Conservation (phyloP, 2,329 filamentous ascomycete species). For the Pseudogymnoascus sp. region DNA sequence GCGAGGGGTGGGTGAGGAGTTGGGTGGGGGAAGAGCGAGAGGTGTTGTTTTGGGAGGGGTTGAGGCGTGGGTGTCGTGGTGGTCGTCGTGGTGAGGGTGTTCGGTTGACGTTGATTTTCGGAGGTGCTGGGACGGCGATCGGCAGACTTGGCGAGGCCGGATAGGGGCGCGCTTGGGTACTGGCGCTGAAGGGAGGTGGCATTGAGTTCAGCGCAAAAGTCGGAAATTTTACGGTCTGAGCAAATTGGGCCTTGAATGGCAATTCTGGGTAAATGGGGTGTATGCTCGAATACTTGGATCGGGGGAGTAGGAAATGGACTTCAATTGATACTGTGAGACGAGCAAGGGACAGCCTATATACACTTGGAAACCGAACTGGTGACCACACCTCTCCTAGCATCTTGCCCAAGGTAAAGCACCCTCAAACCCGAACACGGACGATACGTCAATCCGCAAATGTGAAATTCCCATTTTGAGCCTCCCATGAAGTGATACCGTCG, state of each 20-base stretch:
- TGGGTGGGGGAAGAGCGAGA: not conserved
- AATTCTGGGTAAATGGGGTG: not conserved
- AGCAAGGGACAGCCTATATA: conserved; percentile 1
- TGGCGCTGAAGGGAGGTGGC: not conserved
- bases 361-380: not conserved
- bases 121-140: not conserved
- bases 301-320: not conserved
- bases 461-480: not conserved
- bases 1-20: not conserved
- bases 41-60: not conserved
- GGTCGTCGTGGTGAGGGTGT: not conserved
- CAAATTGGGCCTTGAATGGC: not conserved
- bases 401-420: conserved; percentile 81
- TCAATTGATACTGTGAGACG: not conserved
- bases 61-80: not conserved
- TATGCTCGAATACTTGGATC: not conserved
- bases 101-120: not conserved
- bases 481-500: not conserved
- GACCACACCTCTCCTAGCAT: conserved; percentile 42
- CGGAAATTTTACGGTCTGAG: not conserved
- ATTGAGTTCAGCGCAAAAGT: not conserved
- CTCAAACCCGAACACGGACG: conserved; percentile 84
- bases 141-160: not conserved
- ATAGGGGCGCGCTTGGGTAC: not conserved
- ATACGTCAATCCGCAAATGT: conserved; percentile 60